phyloP scores from a whole-genome alignment of 2,329 filamentous ascomycete species.

The Diplodia scrobiculata region DNA sequence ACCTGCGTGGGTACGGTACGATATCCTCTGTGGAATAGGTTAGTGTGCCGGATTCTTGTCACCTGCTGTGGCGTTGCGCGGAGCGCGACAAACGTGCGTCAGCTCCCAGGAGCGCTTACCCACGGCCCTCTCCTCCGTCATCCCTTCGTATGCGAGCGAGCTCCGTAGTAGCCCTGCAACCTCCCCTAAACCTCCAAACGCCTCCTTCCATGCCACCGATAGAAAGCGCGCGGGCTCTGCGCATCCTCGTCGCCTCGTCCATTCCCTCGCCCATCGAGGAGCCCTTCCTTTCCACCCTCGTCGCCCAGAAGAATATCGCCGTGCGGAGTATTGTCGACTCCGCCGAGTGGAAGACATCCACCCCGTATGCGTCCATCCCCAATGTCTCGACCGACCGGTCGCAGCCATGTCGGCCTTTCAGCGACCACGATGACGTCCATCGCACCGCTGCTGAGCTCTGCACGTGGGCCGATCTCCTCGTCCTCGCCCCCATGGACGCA shows the following conservation, averaged over 20 bases:
- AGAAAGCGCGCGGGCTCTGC: slow-evolving; percentile 27
- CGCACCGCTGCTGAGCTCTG: slow-evolving; percentile 53
- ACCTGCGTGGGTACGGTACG: too few relatives aligned
- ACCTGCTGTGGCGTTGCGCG: not conserved
- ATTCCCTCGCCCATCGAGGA: slow-evolving; percentile 24
- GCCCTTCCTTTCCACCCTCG: slow-evolving; percentile 2
- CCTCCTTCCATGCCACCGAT: slow-evolving; percentile 40
- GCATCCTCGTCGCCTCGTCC: slow-evolving; percentile 30
- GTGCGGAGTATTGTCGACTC: slow-evolving; percentile 24
- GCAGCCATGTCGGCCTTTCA: slow-evolving; percentile 19
- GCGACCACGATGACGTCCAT: slow-evolving; percentile 22
- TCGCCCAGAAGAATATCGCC: slow-evolving; percentile 14
- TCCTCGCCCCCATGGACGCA: slow-evolving; percentile 81
- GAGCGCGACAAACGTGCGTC: not conserved
- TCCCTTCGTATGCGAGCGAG: slow-evolving; percentile 6
- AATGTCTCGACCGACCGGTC: slow-evolving; percentile 28
- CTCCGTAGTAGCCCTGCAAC: slow-evolving; percentile 2
- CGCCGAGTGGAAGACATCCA: slow-evolving; percentile 5
- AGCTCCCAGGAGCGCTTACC: slow-evolving; percentile 19
- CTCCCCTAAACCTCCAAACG: not conserved
- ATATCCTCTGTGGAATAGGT: too few relatives aligned
- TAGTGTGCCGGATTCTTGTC: too few relatives aligned
- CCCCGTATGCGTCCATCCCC: slow-evolving; percentile 16
- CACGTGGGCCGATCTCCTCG: slow-evolving; percentile 83
- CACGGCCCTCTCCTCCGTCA: slow-evolving; percentile 19